Evolutionary conservation across 2,329 filamentous ascomycete genomes (phyloP).

Genomic region (Calonectria hongkongensis): DNA sequence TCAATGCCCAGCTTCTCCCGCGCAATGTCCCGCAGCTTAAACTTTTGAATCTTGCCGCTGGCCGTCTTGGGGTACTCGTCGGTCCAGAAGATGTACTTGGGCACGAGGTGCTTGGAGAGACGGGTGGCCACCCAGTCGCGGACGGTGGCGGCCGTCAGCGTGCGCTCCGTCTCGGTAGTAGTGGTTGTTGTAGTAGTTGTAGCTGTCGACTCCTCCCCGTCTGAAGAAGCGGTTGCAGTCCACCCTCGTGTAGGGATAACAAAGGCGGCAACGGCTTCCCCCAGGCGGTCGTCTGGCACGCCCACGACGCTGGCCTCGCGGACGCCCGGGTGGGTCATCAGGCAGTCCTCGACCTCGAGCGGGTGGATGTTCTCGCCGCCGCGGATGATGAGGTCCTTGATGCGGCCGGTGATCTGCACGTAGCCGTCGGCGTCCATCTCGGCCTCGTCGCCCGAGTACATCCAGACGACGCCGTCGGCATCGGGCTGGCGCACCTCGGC

Average conservation of each 20-base stretch:
- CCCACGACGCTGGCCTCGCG: constrained; percentile 89
- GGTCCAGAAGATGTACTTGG: constrained; percentile 92
- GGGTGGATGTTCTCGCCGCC: constrained; percentile 98
- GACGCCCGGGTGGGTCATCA: constrained; percentile 83
- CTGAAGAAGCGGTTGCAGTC: constrained; percentile 39
- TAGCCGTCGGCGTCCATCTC: constrained; percentile 89
- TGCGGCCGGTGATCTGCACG: constrained; percentile 90
- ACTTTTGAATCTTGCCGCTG: constrained; percentile 98
- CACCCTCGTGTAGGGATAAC: constrained; percentile 72
- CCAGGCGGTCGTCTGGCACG: constrained; percentile 86
- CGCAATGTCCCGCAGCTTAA: constrained; percentile 83
- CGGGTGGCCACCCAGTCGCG: constrained; percentile 82
- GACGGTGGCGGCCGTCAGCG: constrained; percentile 75
- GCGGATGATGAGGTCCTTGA: constrained; percentile 96
- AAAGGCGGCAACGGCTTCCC: constrained; percentile 92
- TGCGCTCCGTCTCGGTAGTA: constrained; percentile 51
- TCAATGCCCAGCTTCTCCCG: constrained; percentile 57
- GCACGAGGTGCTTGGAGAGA: constrained; percentile 85
- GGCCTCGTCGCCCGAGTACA: constrained; percentile 95
- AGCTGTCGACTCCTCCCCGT: constrained; percentile 46
- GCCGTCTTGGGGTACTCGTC: constrained; percentile 94
- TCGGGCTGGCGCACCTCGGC: constrained; percentile 76
- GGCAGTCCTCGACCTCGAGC: constrained; percentile 91
- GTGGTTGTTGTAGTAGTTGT: not conserved
- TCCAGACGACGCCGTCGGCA: constrained; percentile 80